Conservation (phyloP, 139 green algal species). For the Deuterostichococcus epilithicus region DNA sequence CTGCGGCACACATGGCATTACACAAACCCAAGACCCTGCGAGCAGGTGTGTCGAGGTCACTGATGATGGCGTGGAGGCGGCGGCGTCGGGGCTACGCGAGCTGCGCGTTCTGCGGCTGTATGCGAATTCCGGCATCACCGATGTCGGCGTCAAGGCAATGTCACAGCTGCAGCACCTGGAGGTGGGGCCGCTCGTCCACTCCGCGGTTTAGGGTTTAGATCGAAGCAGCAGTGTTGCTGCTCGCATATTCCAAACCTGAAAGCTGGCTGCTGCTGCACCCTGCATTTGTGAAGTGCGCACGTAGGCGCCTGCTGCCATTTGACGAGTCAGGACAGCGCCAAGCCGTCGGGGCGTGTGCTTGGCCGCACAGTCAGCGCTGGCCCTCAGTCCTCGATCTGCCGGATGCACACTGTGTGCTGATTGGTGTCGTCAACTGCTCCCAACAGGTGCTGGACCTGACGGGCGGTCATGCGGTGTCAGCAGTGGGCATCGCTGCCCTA, state of each 20-base stretch:
- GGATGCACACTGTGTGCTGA: background rate
- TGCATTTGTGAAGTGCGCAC: background rate
- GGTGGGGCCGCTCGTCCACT: conserved; percentile 15
- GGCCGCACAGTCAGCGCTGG: no score
- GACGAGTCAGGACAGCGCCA: background rate
- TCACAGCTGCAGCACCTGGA: background rate
- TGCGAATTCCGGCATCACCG: conserved; percentile 4
- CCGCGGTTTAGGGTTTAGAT: conserved; percentile 5
- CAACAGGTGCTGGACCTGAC: background rate
- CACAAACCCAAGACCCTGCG: background rate
- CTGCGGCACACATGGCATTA: background rate
- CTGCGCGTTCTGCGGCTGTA: conserved; percentile 24
- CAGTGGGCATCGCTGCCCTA: conserved; percentile 3
- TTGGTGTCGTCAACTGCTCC: background rate
- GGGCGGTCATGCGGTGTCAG: background rate
- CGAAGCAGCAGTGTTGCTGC: conserved; percentile 2
- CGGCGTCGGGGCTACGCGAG: conserved; percentile 1
- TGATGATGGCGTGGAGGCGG: background rate
- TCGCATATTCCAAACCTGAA: background rate
- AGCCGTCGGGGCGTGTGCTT: no score
- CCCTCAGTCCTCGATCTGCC: no score
- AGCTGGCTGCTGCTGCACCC: background rate
- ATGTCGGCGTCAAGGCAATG: conserved; percentile 5
- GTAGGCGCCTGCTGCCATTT: background rate
- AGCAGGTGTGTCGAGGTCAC: conserved; percentile 21